phyloP scores from a whole-genome alignment of 176 grass and related monocot species.

The Alloteropsis semialata region DNA sequence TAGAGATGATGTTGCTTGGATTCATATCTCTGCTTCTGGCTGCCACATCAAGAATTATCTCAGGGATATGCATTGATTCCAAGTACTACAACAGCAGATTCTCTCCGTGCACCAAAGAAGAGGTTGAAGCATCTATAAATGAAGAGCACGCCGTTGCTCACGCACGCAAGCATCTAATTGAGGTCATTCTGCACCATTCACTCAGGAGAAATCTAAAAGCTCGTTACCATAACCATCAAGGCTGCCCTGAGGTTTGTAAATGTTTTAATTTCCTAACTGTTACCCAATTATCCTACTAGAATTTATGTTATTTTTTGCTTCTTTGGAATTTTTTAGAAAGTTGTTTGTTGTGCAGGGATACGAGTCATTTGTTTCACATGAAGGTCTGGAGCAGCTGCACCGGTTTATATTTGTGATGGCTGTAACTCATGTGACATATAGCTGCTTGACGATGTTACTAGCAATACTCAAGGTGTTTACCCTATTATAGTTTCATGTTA shows the following conservation, averaged over 20 bases:
- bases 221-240: conserved; percentile 28
- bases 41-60: conserved; percentile 84
- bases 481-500: not conserved
- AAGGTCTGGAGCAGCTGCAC: conserved; percentile 93
- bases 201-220: conserved; percentile 54
- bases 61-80: conserved; percentile 84
- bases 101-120: conserved; percentile 74
- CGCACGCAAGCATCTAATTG: conserved; percentile 36
- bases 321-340: conserved; percentile 4
- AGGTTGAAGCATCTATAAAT: conserved; percentile 52
- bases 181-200: conserved; percentile 49
- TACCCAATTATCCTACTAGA: not conserved
- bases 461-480: conserved; percentile 81
- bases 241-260: conserved; percentile 57
- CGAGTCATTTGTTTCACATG: conserved; percentile 90
- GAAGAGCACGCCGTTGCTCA: conserved; percentile 30
- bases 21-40: conserved; percentile 92
- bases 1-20: conserved; percentile 94
- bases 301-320: not conserved
- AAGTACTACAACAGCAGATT: conserved; percentile 77
- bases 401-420: conserved; percentile 99
- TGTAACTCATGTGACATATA: conserved; percentile 91
- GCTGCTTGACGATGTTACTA: conserved; percentile 92
- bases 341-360: conserved; percentile 59
- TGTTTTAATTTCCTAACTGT: not conserved